Percentiles rank a stretch among this genome's conserved stretches.
Conservation (phyloP, 805 yeast genomes). For the Candida verbasci region DNA sequence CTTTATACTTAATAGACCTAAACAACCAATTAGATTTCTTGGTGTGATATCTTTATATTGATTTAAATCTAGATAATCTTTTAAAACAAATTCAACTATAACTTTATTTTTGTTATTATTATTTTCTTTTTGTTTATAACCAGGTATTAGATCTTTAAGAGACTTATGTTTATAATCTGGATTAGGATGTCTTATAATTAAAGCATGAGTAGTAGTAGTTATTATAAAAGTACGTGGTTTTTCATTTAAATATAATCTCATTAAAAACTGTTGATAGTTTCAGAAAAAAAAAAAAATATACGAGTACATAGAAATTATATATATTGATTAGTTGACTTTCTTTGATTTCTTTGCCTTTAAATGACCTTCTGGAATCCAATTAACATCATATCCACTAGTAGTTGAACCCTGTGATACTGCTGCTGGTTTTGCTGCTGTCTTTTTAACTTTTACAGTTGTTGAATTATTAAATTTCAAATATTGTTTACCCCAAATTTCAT, state of each 20-base stretch:
- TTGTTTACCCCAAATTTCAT: slow-evolving; percentile 40
- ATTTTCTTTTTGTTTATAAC: slow-evolving; percentile 9
- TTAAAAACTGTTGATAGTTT: slow-evolving; percentile 15
- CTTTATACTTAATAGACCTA: slow-evolving; percentile 58
- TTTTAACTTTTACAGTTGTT: slow-evolving; percentile 25
- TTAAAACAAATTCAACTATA: slow-evolving; percentile 51
- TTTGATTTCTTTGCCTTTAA: slow-evolving; percentile 32
- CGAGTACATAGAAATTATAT: not conserved
- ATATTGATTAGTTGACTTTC: slow-evolving; percentile 15
- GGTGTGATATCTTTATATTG: slow-evolving; percentile 43
- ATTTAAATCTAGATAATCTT: slow-evolving; percentile 31
- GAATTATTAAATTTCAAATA: slow-evolving; percentile 40
- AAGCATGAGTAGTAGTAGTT: slow-evolving; percentile 52
- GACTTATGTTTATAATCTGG: slow-evolving; percentile 19
- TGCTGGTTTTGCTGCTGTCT: slow-evolving; percentile 15
- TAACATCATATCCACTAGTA: slow-evolving; percentile 35
- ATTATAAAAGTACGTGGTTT: slow-evolving; percentile 69
- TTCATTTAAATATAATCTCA: slow-evolving; percentile 61
- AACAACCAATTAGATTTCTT: slow-evolving; percentile 45
- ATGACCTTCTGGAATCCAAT: slow-evolving; percentile 60
- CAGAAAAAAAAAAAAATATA: not conserved
- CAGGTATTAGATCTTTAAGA: slow-evolving; percentile 7
- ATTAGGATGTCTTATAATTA: slow-evolving; percentile 51
- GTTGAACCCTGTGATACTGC: slow-evolving; percentile 11
- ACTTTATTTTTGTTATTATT: slow-evolving; percentile 25